Evolutionary conservation across 805 yeast genomes (phyloP).

Genomic region (Lipomyces sp.): DNA sequence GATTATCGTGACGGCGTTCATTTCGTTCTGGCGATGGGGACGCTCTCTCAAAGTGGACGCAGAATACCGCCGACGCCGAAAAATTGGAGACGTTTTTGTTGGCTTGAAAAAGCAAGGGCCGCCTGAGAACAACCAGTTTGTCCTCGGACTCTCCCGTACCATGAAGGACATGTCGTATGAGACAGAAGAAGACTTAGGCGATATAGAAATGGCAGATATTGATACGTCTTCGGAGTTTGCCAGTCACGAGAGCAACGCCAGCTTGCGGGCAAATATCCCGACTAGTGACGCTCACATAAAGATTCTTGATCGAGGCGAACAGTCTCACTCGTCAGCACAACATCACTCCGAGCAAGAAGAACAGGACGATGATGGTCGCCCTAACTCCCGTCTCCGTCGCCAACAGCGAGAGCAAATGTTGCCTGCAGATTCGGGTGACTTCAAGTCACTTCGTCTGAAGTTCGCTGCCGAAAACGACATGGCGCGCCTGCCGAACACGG

Average conservation of each 20-base stretch:
- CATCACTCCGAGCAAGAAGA: no score
- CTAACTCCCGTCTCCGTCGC: not conserved
- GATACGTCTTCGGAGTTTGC: no score
- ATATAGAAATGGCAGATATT: no score
- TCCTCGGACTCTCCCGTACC: not conserved
- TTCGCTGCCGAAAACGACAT: not conserved
- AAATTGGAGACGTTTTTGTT: constrained; percentile 41
- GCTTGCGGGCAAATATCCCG: no score
- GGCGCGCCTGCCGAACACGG: constrained; percentile 38
- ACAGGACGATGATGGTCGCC: not conserved
- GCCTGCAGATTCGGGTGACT: not conserved
- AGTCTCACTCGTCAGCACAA: no score
- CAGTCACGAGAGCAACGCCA: no score
- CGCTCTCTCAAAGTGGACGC: constrained; percentile 42
- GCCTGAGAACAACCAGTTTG: not conserved
- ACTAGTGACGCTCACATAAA: no score
- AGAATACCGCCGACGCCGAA: constrained; percentile 40
- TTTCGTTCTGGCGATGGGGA: constrained; percentile 50
- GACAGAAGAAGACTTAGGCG: no score
- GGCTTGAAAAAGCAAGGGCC: constrained; percentile 24
- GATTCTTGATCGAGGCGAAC: no score
- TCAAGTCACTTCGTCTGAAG: not conserved
- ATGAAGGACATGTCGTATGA: not conserved
- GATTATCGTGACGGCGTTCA: constrained; percentile 40
- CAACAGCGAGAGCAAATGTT: not conserved